Percentiles rank a stretch among this genome's conserved stretches.
Evolutionary conservation across 768 basidiomycete genomes (phyloP).

Genomic region (Sarcodon aspratus): DNA sequence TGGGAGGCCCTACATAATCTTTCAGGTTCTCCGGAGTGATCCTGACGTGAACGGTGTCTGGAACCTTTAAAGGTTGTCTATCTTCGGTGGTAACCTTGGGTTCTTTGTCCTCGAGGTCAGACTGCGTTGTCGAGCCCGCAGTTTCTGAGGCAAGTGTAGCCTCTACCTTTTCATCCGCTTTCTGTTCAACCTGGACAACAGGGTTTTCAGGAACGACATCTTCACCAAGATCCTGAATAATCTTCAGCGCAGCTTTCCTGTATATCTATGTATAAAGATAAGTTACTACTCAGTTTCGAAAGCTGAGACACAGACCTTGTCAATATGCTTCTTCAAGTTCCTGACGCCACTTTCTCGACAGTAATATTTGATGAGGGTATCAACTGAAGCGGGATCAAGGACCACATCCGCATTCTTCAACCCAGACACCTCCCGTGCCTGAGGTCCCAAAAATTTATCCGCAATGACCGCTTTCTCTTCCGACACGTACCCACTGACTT

Average conservation of each 20-base stretch:
- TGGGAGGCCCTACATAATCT: conserved; percentile 92
- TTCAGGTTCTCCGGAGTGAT: conserved; percentile 85
- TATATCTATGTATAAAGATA: conserved; percentile 54
- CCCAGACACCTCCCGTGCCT: conserved; percentile 86
- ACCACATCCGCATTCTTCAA: conserved; percentile 76
- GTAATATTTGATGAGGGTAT: conserved; percentile 90
- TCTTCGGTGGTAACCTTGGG: conserved; percentile 65
- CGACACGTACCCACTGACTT: conserved; percentile 89
- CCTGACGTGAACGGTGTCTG: conserved; percentile 62
- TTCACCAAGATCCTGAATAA: conserved; percentile 87
- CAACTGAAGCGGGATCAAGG: conserved; percentile 68
- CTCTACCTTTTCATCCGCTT: conserved; percentile 7
- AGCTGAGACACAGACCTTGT: conserved; percentile 54
- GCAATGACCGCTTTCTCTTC: conserved; percentile 90
- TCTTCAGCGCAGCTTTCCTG: conserved; percentile 87
- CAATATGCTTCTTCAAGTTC: conserved; percentile 96
- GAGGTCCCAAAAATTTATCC: conserved; percentile 78
- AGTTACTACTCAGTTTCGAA: not conserved
- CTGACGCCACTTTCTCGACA: conserved; percentile 95
- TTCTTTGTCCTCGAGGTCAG: conserved; percentile 14
- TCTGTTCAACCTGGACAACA: conserved; percentile 9
- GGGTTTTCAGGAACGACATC: conserved; percentile 67
- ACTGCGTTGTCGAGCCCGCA: conserved; percentile 16
- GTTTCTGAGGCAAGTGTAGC: conserved; percentile 15
- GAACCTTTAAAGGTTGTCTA: conserved; percentile 74